A percentile compares a stretch with the other conserved stretches of the same genome.
Conservation (phyloP, 441 rosid species). For the Arabidopsis lyrata region DNA sequence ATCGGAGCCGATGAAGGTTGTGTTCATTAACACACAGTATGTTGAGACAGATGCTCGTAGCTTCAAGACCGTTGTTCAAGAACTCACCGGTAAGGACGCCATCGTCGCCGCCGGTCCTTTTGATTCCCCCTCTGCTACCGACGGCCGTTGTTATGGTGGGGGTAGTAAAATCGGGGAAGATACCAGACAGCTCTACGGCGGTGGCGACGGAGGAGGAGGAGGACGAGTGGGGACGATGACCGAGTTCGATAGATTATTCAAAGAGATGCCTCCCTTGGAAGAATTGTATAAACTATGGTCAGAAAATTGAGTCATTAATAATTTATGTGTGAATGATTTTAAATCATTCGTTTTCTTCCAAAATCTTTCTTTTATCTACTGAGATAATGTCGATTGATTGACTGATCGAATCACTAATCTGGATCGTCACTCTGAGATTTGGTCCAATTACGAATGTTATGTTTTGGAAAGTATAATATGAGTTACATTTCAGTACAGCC, state of each 20-base stretch:
- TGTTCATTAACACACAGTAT: slow-evolving; percentile 51
- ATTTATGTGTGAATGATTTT: neutral
- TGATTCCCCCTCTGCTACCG: slow-evolving; percentile 30
- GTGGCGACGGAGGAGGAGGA: neutral
- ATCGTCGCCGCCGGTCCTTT: slow-evolving; percentile 43
- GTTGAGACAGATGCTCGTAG: slow-evolving; percentile 51
- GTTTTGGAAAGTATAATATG: neutral
- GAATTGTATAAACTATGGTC: slow-evolving; percentile 44
- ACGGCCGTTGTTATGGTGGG: slow-evolving; percentile 12
- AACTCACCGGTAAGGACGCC: slow-evolving; percentile 56
- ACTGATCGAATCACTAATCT: neutral
- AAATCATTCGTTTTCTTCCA: neutral
- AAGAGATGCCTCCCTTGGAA: slow-evolving; percentile 52
- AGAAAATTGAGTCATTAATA: slow-evolving; percentile 21
- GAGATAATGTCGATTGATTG: neutral
- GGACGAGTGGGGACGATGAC: slow-evolving; percentile 35
- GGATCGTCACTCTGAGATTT: slow-evolving; percentile 7
- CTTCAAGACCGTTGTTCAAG: slow-evolving; percentile 60
- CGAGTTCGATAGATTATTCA: slow-evolving; percentile 52
- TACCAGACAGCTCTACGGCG: slow-evolving; percentile 22
- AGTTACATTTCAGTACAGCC: slow-evolving; percentile 5
- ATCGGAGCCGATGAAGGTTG: slow-evolving; percentile 48
- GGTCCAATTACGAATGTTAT: neutral
- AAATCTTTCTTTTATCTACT: slow-evolving; percentile 8
- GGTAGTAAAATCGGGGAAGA: slow-evolving; percentile 19